Evolutionary conservation across 371 early-diverging fungal genomes (phyloP).

Genomic region (Batkoa obscura): DNA sequence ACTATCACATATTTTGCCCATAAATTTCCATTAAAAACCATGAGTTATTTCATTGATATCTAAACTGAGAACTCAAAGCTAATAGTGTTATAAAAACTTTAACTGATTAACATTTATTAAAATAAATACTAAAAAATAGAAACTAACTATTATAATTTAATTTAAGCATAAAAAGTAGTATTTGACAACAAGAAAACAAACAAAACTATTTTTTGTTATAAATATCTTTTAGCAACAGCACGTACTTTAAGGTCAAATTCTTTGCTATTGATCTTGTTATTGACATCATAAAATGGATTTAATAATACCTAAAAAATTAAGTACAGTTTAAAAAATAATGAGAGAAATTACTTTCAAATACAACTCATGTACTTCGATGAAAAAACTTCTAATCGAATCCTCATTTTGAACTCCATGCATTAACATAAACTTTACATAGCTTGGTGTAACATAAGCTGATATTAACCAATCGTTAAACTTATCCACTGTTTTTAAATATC

Average conservation of each 20-base stretch:
- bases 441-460: constrained; percentile 80
- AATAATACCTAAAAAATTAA: constrained; percentile 35
- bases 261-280: constrained; percentile 56
- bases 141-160: too few relatives aligned
- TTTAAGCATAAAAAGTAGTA: too few relatives aligned
- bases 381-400: constrained; percentile 77
- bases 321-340: neutral
- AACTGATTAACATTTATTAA: too few relatives aligned
- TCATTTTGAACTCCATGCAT: constrained; percentile 72
- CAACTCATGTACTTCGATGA: constrained; percentile 74
- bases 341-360: constrained; percentile 62
- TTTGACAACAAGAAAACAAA: too few relatives aligned
- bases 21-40: too few relatives aligned
- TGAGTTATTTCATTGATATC: too few relatives aligned
- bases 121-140: too few relatives aligned
- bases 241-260: constrained; percentile 67
- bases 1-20: too few relatives aligned
- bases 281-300: constrained; percentile 82
- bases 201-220: too few relatives aligned
- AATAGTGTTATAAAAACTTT: too few relatives aligned
- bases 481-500: constrained; percentile 87
- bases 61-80: too few relatives aligned
- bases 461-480: constrained; percentile 83
- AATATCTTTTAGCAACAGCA: constrained; percentile 49
- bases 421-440: constrained; percentile 75